Percentiles rank a stretch among this genome's conserved stretches.
These are phyloP conservation scores for Tylopilus vinaceipallidus DNA, from an alignment of 768 basidiomycete genomes.

Conservation along the genomic window DNA sequence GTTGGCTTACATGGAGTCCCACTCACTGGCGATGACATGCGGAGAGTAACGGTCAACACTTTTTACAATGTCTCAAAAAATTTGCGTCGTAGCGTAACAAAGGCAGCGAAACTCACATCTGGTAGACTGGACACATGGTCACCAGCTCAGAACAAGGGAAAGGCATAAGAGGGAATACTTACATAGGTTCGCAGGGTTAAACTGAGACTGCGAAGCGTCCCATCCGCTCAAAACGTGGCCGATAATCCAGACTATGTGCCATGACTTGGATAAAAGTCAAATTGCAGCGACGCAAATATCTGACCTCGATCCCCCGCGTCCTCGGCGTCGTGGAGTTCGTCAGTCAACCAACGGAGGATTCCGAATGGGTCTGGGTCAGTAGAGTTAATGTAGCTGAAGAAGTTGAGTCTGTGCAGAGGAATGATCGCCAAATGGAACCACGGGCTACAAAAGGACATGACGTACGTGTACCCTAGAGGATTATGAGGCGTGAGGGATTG, in stretches of 20 bases:
- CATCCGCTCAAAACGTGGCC: constrained; percentile 51
- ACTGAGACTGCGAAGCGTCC: constrained; percentile 40
- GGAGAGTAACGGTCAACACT: constrained; percentile 48
- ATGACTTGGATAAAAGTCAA: too few species aligned
- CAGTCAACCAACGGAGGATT: constrained; percentile 49
- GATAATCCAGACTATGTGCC: constrained; percentile 50
- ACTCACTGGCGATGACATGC: constrained; percentile 45
- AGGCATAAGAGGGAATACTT: constrained; percentile 8
- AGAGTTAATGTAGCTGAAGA: constrained; percentile 49
- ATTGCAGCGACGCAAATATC: neutral
- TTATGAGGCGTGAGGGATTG: neutral
- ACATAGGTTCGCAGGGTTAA: constrained; percentile 46
- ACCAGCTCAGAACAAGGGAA: neutral
- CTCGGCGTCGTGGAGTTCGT: constrained; percentile 53
- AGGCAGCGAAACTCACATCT: constrained; percentile 34
- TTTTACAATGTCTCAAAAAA: neutral
- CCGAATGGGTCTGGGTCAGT: constrained; percentile 45
- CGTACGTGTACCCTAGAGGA: constrained; percentile 35
- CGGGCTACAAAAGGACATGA: neutral
- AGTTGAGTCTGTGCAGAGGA: constrained; percentile 36
- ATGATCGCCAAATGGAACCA: neutral
- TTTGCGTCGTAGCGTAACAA: neutral
- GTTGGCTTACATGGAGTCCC: neutral
- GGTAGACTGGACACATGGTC: constrained; percentile 36
- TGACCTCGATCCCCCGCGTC: constrained; percentile 45